Conservation (phyloP, 2,329 filamentous ascomycete genomes). For the Pleurostoma richardsiae region DNA sequence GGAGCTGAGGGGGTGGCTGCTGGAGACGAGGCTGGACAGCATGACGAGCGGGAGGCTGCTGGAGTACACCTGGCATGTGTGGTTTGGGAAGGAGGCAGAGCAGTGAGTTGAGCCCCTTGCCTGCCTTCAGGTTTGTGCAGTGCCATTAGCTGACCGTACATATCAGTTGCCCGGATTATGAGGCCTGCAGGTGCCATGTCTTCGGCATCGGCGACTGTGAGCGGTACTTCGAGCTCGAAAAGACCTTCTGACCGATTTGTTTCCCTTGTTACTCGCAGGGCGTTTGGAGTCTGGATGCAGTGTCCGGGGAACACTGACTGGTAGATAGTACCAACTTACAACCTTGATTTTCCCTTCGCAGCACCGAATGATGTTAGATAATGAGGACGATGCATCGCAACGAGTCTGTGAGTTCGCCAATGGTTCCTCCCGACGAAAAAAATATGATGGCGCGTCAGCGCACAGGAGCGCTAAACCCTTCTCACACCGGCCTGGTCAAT, state of each 20-base stretch:
- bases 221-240: conserved; percentile 8
- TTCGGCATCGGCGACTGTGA: conserved; percentile 14
- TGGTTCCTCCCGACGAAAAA: too few species aligned
- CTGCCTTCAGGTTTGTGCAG: background rate
- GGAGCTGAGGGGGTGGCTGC: conserved; percentile 40
- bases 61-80: conserved; percentile 51
- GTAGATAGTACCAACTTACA: too few species aligned
- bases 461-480: too few species aligned
- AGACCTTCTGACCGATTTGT: background rate
- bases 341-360: too few species aligned
- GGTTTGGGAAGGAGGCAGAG: conserved; percentile 12
- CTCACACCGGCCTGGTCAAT: too few species aligned
- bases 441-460: too few species aligned
- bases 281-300: too few species aligned
- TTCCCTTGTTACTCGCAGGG: too few species aligned
- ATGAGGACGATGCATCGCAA: too few species aligned
- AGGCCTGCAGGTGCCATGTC: conserved; percentile 13
- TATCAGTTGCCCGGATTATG: conserved; percentile 11
- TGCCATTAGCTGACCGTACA: background rate
- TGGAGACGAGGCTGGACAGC: conserved; percentile 35
- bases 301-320: too few species aligned
- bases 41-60: conserved; percentile 41
- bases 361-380: too few species aligned
- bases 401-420: too few species aligned
- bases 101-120: conserved; percentile 6